phyloP scores from a whole-genome alignment of 345 rosid species.

The Aegle marmelos region DNA sequence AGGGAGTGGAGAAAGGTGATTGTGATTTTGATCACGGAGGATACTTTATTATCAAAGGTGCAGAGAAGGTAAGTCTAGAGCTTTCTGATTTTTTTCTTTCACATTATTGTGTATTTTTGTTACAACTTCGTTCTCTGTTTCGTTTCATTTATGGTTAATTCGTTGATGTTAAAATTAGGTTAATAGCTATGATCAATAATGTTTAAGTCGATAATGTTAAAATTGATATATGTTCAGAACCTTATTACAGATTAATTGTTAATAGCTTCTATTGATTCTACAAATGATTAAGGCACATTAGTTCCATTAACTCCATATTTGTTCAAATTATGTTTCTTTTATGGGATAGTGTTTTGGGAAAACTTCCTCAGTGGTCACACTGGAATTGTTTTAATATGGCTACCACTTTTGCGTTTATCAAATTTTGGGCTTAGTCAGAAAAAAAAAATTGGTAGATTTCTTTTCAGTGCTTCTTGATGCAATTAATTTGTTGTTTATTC shows the following conservation, averaged over 20 bases:
- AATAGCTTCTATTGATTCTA: background rate
- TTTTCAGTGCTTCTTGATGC: background rate
- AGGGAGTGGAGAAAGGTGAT: conserved; percentile 48
- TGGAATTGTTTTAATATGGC: background rate
- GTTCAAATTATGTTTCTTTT: background rate
- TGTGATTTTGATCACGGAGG: conserved; percentile 96
- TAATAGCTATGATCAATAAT: too few relatives aligned
- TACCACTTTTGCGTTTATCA: background rate
- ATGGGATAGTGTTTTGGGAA: background rate
- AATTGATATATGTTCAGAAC: background rate
- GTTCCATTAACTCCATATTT: background rate
- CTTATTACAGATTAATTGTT: background rate
- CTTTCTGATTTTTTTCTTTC: background rate
- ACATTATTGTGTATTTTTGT: background rate
- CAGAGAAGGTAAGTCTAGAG: conserved; percentile 66
- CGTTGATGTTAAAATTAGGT: background rate
- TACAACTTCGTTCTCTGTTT: background rate
- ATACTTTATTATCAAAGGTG: conserved; percentile 87
- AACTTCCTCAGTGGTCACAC: background rate
- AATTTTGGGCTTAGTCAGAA: background rate
- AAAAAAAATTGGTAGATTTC: background rate
- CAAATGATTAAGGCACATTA: background rate
- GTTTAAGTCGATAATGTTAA: too few relatives aligned
- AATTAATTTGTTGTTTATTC: background rate
- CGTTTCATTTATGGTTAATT: background rate